These are phyloP conservation scores for Arthrinium phaeospermum DNA, from an alignment of 2,329 filamentous ascomycete genomes.

Conservation along the genomic window DNA sequence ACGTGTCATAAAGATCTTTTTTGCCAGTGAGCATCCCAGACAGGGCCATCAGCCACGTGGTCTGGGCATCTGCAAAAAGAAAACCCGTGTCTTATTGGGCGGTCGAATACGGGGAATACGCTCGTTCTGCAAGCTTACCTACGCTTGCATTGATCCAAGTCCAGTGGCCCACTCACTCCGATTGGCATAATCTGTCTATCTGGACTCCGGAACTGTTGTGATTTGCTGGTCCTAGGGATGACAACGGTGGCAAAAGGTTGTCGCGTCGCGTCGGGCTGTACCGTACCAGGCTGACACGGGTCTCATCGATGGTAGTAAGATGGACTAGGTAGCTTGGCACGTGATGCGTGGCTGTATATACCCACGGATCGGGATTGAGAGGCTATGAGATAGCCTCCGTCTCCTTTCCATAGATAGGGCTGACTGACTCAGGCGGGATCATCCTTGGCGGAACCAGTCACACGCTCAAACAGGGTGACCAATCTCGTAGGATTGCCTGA, in stretches of 20 bases:
- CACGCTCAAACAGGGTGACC: neutral
- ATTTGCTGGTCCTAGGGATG: neutral
- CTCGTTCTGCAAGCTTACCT: neutral
- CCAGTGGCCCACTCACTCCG: neutral
- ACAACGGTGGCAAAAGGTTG: neutral
- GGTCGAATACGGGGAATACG: neutral
- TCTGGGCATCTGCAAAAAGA: neutral
- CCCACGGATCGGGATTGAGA: neutral
- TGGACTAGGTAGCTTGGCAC: neutral
- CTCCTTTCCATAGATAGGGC: neutral
- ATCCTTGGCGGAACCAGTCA: neutral
- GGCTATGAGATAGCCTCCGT: neutral
- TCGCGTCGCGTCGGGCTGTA: neutral
- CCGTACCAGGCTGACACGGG: neutral
- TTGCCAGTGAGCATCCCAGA: neutral
- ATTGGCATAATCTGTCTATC: neutral
- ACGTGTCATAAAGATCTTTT: neutral
- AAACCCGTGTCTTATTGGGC: neutral
- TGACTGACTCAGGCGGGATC: neutral
- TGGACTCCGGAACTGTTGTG: neutral
- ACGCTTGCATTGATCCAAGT: neutral
- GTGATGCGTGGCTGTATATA: conserved; percentile 2
- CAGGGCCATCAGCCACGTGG: neutral
- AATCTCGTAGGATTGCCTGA: conserved; percentile 2
- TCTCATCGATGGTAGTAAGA: neutral